Conservation (phyloP, 768 basidiomycete genomes). For the Sporobolomyces pararoseus region DNA sequence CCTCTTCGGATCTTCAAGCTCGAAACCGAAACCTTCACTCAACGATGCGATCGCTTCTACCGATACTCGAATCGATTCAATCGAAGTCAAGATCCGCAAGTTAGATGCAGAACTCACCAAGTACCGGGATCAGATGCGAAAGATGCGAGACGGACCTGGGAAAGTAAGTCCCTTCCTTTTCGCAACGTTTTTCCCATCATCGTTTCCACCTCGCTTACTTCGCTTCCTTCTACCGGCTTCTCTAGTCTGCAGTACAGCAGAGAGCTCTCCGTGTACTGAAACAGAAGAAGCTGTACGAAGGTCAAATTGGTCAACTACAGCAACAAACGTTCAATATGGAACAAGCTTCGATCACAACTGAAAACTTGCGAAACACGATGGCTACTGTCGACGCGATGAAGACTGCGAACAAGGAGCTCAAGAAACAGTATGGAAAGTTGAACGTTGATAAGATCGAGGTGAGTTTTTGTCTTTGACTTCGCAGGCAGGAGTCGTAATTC, state of each 20-base stretch:
- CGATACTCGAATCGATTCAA: slow-evolving; percentile 42
- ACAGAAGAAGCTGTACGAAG: slow-evolving; percentile 92
- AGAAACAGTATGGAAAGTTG: slow-evolving; percentile 94
- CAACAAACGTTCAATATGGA: slow-evolving; percentile 99
- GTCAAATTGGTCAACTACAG: slow-evolving; percentile 78
- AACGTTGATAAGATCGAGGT: slow-evolving; percentile 99
- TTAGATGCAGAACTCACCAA: slow-evolving; percentile 84
- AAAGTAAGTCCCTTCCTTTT: slow-evolving; percentile 60
- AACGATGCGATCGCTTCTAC: slow-evolving; percentile 84
- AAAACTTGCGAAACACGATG: slow-evolving; percentile 98
- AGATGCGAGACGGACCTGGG: slow-evolving; percentile 86
- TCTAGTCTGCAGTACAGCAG: slow-evolving; percentile 81
- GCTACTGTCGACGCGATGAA: slow-evolving; percentile 97
- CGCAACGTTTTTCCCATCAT: neutral
- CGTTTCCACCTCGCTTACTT: neutral
- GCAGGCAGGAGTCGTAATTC: no score
- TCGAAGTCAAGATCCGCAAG: slow-evolving; percentile 92
- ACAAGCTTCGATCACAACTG: slow-evolving; percentile 88
- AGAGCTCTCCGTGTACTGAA: slow-evolving; percentile 88
- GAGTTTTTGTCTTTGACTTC: no score
- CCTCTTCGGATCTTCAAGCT: slow-evolving; percentile 47
- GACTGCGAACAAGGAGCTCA: slow-evolving; percentile 88
- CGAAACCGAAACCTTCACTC: slow-evolving; percentile 75
- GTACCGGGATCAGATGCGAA: slow-evolving; percentile 95
- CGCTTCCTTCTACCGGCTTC: neutral